Evolutionary conservation across 495 filamentous ascomycete genomes (phyloP), one percentile per base, ranked within the genome.

Genomic region (Aspergillus sparsus): DNA sequence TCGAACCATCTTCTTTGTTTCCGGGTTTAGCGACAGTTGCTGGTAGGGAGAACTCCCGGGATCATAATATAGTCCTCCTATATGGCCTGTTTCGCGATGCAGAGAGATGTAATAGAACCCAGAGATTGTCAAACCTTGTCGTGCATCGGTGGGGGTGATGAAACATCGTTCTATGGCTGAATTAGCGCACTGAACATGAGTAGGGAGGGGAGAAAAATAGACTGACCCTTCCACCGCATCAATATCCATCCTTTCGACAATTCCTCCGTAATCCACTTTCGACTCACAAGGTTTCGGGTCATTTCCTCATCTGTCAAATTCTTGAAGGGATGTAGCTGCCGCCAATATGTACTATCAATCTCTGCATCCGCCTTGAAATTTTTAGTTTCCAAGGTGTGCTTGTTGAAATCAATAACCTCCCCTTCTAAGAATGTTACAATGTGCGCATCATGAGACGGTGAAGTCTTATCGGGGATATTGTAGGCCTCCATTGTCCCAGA

Each of bases 401-500:
- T 82, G 66, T 81, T 83, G 69, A 91, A 88, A 71, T 91, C 88
- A 60, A 91, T 84, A 55, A 91, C 88, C 68, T 91, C 88, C 49
- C 88, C 88, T 75, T 91, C 88, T 15, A 91, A 76, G 65, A 87
- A 91, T 2, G 88, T 91, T 21, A 83, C 83, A 50, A 91, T 90
- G 53, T 84, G 83, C 9, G 84, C 81, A 53, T 82, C 83, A n/a
- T 79, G 76, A 0, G 77, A 79, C 12, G 77, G 77, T 2, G 77
- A 80, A 10, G 72, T 72, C 67, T 80, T 82, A 62, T 80, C 81
- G 11, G 83, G 89, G n/a, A 88, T 87, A 63, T 90, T 85, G 76
- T 86, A 89, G 10, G 88, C 88, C 74, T 89, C 87, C 88, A 91
- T 91, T 3, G 88, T 90, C 5, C 88, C 88, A 13, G 86, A 80